A percentile compares a stretch with the other conserved stretches of the same genome.
Conservation (phyloP, 2,329 filamentous ascomycete species). For the Aspergillus tanneri region DNA sequence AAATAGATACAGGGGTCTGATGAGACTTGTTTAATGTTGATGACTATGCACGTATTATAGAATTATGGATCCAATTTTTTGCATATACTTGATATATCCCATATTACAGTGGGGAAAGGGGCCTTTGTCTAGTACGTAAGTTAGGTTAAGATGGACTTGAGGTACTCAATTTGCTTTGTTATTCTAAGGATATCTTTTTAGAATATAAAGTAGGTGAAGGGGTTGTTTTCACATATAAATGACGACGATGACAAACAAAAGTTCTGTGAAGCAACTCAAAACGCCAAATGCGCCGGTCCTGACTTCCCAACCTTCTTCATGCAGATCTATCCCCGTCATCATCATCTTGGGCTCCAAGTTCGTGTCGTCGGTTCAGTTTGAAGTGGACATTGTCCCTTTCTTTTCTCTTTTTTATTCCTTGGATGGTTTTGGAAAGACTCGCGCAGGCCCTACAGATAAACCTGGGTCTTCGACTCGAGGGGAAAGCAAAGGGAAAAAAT, state of each 20-base stretch:
- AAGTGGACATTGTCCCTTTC: constrained; percentile 10
- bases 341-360: constrained; percentile 20
- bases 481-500: constrained; percentile 4
- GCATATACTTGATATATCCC: too few relatives aligned
- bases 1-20: constrained; percentile 16
- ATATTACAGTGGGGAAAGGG: not conserved
- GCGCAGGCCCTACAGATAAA: constrained; percentile 3
- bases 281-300: constrained; percentile 30
- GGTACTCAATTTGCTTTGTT: constrained; percentile 3
- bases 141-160: too few relatives aligned
- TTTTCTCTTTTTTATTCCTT: constrained; percentile 6
- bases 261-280: constrained; percentile 25
- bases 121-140: too few relatives aligned
- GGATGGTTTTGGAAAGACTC: not conserved
- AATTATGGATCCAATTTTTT: not conserved
- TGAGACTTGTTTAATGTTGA: constrained; percentile 18
- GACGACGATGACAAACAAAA: constrained; percentile 20
- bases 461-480: not conserved
- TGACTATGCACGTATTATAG: constrained; percentile 12
- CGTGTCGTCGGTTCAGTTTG: constrained; percentile 9
- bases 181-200: constrained; percentile 13
- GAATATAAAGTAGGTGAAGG: constrained; percentile 1
- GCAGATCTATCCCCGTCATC: constrained; percentile 22
- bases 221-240: constrained; percentile 11
- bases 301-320: constrained; percentile 24